phyloP scores from a whole-genome alignment of 1,139 yeast species.

The Candida labiduridarum region DNA sequence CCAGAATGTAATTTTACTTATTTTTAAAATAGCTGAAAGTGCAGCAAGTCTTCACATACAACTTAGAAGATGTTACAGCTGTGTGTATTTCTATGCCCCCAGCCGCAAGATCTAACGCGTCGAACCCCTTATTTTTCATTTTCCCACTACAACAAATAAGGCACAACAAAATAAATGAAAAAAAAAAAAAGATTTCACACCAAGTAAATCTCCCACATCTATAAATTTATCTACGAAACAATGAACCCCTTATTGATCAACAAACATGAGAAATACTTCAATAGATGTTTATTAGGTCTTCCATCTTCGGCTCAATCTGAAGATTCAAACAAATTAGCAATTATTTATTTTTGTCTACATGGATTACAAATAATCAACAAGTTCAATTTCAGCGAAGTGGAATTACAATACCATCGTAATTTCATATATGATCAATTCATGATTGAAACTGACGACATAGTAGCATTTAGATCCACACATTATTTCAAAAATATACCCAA shows the following conservation, averaged over 20 bases:
- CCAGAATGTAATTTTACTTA: too few species aligned
- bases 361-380: constrained; percentile 58
- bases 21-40: too few species aligned
- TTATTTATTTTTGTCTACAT: constrained; percentile 66
- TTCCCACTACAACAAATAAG: neutral
- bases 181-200: neutral
- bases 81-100: too few species aligned
- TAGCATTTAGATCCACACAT: constrained; percentile 54
- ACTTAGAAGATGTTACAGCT: too few species aligned
- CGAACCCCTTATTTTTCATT: too few species aligned
- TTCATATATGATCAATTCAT: constrained; percentile 53
- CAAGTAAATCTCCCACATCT: neutral
- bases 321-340: constrained; percentile 67
- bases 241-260: constrained; percentile 18
- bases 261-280: constrained; percentile 55
- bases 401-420: constrained; percentile 35
- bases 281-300: constrained; percentile 49
- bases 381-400: constrained; percentile 30
- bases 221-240: neutral
- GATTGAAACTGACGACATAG: constrained; percentile 44
- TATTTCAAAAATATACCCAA: constrained; percentile 33
- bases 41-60: too few species aligned
- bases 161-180: neutral
- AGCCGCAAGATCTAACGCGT: too few species aligned
- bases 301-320: constrained; percentile 55